Conservation (phyloP, 116 monocot genomes). For the Iris pallida region DNA sequence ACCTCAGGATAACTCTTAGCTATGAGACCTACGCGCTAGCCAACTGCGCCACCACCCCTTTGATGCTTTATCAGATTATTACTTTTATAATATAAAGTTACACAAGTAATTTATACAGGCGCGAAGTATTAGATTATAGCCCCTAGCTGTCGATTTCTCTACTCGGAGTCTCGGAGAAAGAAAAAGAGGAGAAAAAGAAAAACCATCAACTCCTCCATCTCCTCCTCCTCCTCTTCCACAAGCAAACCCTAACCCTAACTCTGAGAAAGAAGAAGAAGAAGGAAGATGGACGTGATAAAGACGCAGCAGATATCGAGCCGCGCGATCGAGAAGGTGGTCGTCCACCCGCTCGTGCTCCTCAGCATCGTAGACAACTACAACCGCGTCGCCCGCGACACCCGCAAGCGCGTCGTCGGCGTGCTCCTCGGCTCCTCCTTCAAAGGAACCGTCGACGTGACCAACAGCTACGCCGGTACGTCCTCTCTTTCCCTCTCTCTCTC, state of each 20-base stretch:
- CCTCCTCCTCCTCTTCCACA: no score
- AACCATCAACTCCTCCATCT: no score
- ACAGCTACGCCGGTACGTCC: conserved; percentile 71
- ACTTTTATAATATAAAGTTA: no score
- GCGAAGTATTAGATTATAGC: no score
- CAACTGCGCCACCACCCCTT: conserved; percentile 52
- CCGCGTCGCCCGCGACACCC: conserved; percentile 79
- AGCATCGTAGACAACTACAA: conserved; percentile 99
- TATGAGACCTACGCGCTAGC: conserved; percentile 57
- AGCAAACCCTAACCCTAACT: not conserved
- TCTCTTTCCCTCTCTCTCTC: not conserved
- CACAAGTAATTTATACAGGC: no score
- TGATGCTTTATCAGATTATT: no score
- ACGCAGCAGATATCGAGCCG: conserved; percentile 74
- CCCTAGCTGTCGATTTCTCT: not conserved
- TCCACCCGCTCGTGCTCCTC: conserved; percentile 83
- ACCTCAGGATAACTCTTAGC: conserved; percentile 80
- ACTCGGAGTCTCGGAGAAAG: not conserved
- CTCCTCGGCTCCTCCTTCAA: conserved; percentile 74
- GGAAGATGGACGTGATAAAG: conserved; percentile 74
- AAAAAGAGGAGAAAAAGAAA: not conserved
- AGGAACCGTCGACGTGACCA: conserved; percentile 88
- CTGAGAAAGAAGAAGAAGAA: not conserved
- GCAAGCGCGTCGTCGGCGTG: conserved; percentile 89
- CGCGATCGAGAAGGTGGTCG: conserved; percentile 80